Conservation (phyloP, 495 filamentous ascomycete genomes). For the Chaetomidium leptoderma region DNA sequence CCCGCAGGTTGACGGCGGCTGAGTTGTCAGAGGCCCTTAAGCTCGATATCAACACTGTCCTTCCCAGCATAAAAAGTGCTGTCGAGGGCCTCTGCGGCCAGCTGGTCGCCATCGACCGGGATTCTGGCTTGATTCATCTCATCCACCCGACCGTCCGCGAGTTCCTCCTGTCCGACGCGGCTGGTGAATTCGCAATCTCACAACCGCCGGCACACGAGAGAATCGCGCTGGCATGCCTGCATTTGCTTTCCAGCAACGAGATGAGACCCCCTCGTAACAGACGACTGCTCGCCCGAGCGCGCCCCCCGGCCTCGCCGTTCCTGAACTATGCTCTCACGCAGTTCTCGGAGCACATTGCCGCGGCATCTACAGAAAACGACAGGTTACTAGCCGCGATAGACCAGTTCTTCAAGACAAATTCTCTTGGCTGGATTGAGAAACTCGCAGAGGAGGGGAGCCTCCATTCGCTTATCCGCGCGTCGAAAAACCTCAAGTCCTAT, state of each 20-base stretch:
- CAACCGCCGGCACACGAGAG: not conserved
- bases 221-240: not conserved
- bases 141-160: not conserved
- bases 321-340: not conserved
- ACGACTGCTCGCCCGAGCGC: not conserved
- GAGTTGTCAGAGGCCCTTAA: not conserved
- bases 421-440: not conserved
- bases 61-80: not conserved
- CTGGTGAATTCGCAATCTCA: not conserved
- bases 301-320: not conserved
- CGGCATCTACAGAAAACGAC: not conserved
- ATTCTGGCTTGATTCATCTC: not conserved
- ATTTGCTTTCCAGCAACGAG: not conserved
- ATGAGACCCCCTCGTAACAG: not conserved
- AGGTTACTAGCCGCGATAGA: not conserved
- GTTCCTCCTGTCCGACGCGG: not conserved
- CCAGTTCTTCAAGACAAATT: not conserved
- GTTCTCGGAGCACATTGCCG: not conserved
- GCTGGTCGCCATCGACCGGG: not conserved
- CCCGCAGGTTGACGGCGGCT: not conserved
- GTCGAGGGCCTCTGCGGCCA: not conserved
- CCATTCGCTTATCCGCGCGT: not conserved
- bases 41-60: not conserved
- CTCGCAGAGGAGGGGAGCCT: not conserved
- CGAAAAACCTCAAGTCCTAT: not conserved